phyloP scores from a whole-genome alignment of 2,329 filamentous ascomycete genomes.

The Fusarium sp. region DNA sequence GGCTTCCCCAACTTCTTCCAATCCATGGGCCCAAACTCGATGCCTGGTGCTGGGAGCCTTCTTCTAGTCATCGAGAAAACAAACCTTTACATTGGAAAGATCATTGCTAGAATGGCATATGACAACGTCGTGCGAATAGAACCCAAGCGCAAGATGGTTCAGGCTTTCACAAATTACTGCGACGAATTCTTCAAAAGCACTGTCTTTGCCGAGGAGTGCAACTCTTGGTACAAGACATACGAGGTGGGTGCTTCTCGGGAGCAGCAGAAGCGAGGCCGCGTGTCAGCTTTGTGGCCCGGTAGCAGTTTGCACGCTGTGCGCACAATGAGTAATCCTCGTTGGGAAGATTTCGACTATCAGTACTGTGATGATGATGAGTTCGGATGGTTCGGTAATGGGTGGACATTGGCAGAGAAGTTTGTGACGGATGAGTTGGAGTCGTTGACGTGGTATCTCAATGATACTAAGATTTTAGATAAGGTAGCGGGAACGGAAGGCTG shows the following conservation, averaged over 20 bases:
- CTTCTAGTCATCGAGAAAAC: slow-evolving; percentile 16
- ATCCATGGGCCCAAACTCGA: slow-evolving; percentile 19
- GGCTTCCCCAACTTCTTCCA: slow-evolving; percentile 24
- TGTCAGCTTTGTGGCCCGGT: slow-evolving; percentile 16
- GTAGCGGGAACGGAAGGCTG: no score
- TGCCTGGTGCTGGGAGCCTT: background rate
- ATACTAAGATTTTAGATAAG: slow-evolving; percentile 13
- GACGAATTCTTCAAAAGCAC: slow-evolving; percentile 11
- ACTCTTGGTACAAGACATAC: slow-evolving; percentile 28
- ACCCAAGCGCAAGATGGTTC: slow-evolving; percentile 1
- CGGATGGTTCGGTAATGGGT: slow-evolving; percentile 26
- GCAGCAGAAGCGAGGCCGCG: slow-evolving; percentile 2
- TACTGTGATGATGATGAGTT: slow-evolving; percentile 26
- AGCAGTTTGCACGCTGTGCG: slow-evolving; percentile 23
- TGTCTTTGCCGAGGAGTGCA: slow-evolving; percentile 21
- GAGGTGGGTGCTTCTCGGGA: slow-evolving; percentile 7
- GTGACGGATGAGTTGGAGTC: slow-evolving; percentile 19
- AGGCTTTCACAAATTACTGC: slow-evolving; percentile 6
- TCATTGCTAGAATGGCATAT: slow-evolving; percentile 12
- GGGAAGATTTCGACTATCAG: slow-evolving; percentile 22
- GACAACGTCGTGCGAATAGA: slow-evolving; percentile 14
- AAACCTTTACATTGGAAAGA: slow-evolving; percentile 11
- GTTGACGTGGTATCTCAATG: slow-evolving; percentile 24
- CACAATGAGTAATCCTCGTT: slow-evolving; percentile 7
- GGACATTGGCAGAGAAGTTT: slow-evolving; percentile 20